Evolutionary conservation across 2,329 filamentous ascomycete genomes (phyloP).

Genomic region (Sporothrix sp.): DNA sequence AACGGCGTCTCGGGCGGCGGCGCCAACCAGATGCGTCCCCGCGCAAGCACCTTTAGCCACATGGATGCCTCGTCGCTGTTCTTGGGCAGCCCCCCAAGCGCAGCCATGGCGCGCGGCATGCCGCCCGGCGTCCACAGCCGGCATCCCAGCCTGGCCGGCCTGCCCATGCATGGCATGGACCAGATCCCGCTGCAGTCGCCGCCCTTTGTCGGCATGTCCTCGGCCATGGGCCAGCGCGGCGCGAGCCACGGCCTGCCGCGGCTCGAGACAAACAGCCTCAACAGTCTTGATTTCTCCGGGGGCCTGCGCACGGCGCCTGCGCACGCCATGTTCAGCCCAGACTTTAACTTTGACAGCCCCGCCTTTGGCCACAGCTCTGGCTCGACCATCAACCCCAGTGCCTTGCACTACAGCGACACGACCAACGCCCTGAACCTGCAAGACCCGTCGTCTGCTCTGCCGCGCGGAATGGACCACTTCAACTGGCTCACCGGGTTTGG

Average conservation of each 20-base stretch:
- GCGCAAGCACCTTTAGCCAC: conserved; percentile 94
- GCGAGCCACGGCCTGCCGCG: conserved; percentile 63
- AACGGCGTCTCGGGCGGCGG: conserved; percentile 23
- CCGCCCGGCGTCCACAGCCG: conserved; percentile 49
- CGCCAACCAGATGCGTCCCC: conserved; percentile 61
- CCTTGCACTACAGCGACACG: conserved; percentile 71
- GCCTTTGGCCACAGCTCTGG: conserved; percentile 60
- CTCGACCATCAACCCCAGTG: conserved; percentile 60
- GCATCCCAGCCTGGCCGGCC: conserved; percentile 63
- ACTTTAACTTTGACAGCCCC: conserved; percentile 60
- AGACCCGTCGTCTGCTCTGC: conserved; percentile 37
- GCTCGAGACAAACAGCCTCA: conserved; percentile 67
- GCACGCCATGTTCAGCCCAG: conserved; percentile 50
- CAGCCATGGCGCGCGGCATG: conserved; percentile 39
- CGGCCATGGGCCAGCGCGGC: conserved; percentile 55
- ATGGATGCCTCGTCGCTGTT: conserved; percentile 70
- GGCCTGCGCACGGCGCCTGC: conserved; percentile 71
- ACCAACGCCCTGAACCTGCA: conserved; percentile 55
- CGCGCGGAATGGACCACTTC: conserved; percentile 51
- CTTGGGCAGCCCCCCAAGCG: conserved; percentile 54
- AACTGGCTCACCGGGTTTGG: conserved; percentile 79
- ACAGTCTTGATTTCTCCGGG: conserved; percentile 52
- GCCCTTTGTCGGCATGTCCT: conserved; percentile 64
- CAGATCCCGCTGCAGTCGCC: conserved; percentile 27
- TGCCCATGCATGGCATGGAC: conserved; percentile 49